These are phyloP conservation scores for Inga leiocalycina DNA, from an alignment of 306 rosid genomes.

Conservation along the genomic window DNA sequence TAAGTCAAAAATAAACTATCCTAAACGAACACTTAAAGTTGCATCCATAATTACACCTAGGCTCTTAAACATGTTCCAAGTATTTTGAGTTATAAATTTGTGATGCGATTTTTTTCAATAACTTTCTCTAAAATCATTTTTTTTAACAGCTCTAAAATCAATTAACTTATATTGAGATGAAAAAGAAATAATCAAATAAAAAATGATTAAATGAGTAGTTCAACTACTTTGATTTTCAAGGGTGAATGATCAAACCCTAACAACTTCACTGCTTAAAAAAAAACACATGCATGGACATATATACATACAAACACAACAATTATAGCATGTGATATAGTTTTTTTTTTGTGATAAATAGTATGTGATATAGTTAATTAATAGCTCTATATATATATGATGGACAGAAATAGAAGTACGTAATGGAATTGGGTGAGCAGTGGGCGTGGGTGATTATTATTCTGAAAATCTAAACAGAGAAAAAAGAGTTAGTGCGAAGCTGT, in stretches of 20 bases:
- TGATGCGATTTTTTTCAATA: too few relatives aligned
- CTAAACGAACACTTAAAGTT: too few relatives aligned
- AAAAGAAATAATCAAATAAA: background rate
- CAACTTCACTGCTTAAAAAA: slow-evolving; percentile 18
- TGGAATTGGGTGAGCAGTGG: slow-evolving; percentile 51
- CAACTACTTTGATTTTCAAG: slow-evolving; percentile 16
- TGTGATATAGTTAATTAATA: slow-evolving; percentile 15
- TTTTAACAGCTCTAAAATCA: background rate
- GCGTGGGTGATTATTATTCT: slow-evolving; percentile 41
- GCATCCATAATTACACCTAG: too few relatives aligned
- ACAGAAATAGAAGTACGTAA: slow-evolving; percentile 34
- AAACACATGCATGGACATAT: slow-evolving; percentile 6
- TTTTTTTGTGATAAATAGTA: slow-evolving; percentile 10
- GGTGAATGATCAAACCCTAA: slow-evolving; percentile 17
- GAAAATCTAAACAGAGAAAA: slow-evolving; percentile 46
- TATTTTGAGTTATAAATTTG: too few relatives aligned
- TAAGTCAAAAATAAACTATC: too few relatives aligned
- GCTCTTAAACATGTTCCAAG: too few relatives aligned
- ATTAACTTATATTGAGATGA: background rate
- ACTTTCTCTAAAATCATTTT: background rate
- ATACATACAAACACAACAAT: slow-evolving; percentile 22
- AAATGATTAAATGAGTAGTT: background rate
- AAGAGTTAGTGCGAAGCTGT: slow-evolving; percentile 53
- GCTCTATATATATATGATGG: slow-evolving; percentile 23
- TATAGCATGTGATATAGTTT: slow-evolving; percentile 30